Evolutionary conservation across 257 asterid genomes (phyloP).

Genomic region (Scutellaria barbata): DNA sequence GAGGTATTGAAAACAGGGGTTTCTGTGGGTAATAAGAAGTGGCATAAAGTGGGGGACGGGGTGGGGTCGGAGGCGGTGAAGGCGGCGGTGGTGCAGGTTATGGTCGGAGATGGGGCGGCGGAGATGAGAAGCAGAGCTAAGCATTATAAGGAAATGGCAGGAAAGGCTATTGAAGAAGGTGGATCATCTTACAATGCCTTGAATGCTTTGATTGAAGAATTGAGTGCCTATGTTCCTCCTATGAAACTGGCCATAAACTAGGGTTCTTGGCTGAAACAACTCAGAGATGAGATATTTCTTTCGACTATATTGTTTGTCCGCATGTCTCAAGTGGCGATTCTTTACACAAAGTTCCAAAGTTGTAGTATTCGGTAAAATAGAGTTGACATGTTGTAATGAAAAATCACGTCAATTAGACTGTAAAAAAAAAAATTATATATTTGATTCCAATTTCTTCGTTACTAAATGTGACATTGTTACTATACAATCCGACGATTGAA

Average conservation of each 20-base stretch:
- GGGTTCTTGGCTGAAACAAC: not conserved
- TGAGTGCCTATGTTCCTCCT: constrained; percentile 25
- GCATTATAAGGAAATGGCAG: constrained; percentile 41
- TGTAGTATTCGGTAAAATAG: no score
- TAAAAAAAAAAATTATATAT: no score
- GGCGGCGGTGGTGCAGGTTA: constrained; percentile 37
- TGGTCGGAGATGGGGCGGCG: constrained; percentile 42
- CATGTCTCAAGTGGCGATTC: no score
- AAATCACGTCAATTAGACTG: no score
- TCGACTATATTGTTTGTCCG: no score
- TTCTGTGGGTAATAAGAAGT: constrained; percentile 42
- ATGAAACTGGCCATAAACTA: not conserved
- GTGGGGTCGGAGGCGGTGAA: constrained; percentile 42
- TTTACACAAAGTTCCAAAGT: no score
- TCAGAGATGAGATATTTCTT: no score
- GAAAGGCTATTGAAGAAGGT: constrained; percentile 46
- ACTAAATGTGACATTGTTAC: no score
- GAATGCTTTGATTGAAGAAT: constrained; percentile 42
- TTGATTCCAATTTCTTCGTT: no score
- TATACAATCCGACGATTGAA: no score
- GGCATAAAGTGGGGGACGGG: constrained; percentile 35
- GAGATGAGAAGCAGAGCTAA: constrained; percentile 49
- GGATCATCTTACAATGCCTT: constrained; percentile 52
- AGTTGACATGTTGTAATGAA: no score
- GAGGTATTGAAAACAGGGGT: constrained; percentile 45